Evolutionary conservation across 768 basidiomycete genomes (phyloP).

Genomic region (Trametes elegans): DNA sequence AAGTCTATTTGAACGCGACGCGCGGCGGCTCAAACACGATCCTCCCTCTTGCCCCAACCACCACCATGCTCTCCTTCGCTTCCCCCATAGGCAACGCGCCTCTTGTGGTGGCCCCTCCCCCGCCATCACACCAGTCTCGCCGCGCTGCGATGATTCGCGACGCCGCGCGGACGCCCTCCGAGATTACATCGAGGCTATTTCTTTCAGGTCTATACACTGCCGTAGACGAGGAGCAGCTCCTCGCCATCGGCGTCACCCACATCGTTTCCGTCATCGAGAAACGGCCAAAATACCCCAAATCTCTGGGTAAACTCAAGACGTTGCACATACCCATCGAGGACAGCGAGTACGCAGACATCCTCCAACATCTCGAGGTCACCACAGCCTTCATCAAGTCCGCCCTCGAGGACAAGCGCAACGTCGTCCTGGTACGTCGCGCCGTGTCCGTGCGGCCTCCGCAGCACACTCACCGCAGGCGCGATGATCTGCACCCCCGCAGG

Average conservation of each 20-base stretch:
- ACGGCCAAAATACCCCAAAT: slow-evolving; percentile 42
- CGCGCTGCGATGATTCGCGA: slow-evolving; percentile 1
- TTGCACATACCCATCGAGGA: slow-evolving; percentile 56
- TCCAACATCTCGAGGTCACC: slow-evolving; percentile 44
- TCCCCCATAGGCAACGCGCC: slow-evolving; percentile 6
- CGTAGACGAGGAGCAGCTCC: slow-evolving; percentile 44
- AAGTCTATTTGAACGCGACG: neutral
- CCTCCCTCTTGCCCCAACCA: neutral
- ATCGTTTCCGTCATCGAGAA: slow-evolving; percentile 63
- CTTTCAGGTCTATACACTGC: slow-evolving; percentile 64
- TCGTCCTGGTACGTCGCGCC: slow-evolving; percentile 48
- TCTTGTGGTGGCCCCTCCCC: slow-evolving; percentile 3
- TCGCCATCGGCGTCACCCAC: slow-evolving; percentile 66
- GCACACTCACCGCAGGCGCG: neutral
- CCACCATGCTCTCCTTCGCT: neutral
- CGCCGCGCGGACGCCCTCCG: slow-evolving; percentile 20
- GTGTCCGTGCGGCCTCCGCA: neutral
- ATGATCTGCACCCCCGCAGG: no score
- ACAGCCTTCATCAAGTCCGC: slow-evolving; percentile 53
- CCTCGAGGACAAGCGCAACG: slow-evolving; percentile 41
- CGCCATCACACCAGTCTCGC: neutral
- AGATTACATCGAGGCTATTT: slow-evolving; percentile 52
- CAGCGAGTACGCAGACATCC: slow-evolving; percentile 38
- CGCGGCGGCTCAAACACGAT: neutral
- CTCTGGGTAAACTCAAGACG: slow-evolving; percentile 35